A percentile compares a stretch with the other conserved stretches of the same genome.
These are phyloP conservation scores for Pseudocercospora eumusae DNA, from an alignment of 2,329 filamentous ascomycete species.

Conservation along the genomic window DNA sequence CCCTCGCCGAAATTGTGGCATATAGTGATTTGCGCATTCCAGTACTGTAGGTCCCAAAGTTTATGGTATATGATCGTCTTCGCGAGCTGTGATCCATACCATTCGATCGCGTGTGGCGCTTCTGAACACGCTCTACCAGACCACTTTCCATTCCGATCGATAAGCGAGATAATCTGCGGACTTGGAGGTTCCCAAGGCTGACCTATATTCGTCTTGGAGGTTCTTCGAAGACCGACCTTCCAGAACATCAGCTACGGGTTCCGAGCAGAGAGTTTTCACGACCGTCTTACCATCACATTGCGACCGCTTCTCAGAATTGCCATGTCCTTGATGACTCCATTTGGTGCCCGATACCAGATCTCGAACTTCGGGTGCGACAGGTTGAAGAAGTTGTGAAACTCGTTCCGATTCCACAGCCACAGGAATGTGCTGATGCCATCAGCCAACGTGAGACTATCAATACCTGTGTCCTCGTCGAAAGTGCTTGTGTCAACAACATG, in stretches of 20 bases:
- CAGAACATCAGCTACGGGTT: neutral
- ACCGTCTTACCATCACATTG: slow-evolving; percentile 6
- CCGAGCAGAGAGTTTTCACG: neutral
- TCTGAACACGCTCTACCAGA: slow-evolving; percentile 1
- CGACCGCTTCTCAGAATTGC: slow-evolving; percentile 3
- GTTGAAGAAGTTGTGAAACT: slow-evolving; percentile 14
- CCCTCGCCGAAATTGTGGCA: neutral
- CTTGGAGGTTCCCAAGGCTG: neutral
- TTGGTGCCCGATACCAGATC: slow-evolving; percentile 4
- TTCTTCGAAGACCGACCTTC: neutral
- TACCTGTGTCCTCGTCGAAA: slow-evolving; percentile 7
- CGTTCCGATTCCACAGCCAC: slow-evolving; percentile 10
- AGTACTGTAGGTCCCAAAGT: slow-evolving; percentile 5
- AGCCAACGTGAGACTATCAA: neutral
- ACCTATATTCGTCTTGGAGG: neutral
- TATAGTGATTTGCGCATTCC: neutral
- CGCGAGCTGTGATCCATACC: neutral
- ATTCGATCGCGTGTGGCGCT: slow-evolving; percentile 2
- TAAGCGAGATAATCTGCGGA: neutral
- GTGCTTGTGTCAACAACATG: slow-evolving; percentile 5
- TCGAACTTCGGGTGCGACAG: neutral
- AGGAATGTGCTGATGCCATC: slow-evolving; percentile 13
- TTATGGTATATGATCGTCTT: slow-evolving; percentile 5
- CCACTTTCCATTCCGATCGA: slow-evolving; percentile 9
- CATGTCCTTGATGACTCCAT: slow-evolving; percentile 14